Base-by-base conservation (phyloP, 2,329 filamentous ascomycete genomes). In the Colletotrichum orchidophilum region DNA sequence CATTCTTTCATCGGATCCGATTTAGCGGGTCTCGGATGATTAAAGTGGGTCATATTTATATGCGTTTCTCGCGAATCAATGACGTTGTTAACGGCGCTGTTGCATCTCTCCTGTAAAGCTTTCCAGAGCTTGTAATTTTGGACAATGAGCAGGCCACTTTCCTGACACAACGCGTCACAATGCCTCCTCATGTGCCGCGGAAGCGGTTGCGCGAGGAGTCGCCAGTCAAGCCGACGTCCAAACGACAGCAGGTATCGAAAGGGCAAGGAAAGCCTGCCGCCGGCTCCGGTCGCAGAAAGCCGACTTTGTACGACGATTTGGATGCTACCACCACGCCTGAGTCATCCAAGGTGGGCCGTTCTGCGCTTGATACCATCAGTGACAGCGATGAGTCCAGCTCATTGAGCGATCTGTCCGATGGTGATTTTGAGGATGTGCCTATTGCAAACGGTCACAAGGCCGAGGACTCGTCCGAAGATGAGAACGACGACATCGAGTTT, bases 151-250 rank as follows among this genome's bases (percentile, higher is more conserved):
- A 54, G 21, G 42, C 21, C 31, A 12, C 12, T 7, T 24, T 52
- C 53, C 46, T 59, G 46, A 39, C 66, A 59, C 29, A 46, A 53
- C 58, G 27, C 29, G 46, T 60, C 63, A 80, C 59, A 50, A 94
- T 94, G 92, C 91, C 92, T 76, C 92, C 92, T 27, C 83, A 88
- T 74, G 85, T 93, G 18, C 86, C 91, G 59, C 90, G 91, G 75
- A 95, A 94, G 82, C 88, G 91, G 72, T 76, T 90, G 74, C 88
- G 86, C 71, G 33, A 78, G 59, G 77, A 82, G 73, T 74, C 73
- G n/a, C 69, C 77, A 26, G 75, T 73, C 54, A 73, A 75, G 73
- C 71, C 73, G 33, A 73, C 73, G 64, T 29, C 73, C 46, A 77
- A 75, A 39, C 73, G 66, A 63, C 66, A 70, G 13, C 72, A 74